Evolutionary conservation across 1,284 basidiomycete species (phyloP).

Genomic region (Ceratobasidium papillatum): DNA sequence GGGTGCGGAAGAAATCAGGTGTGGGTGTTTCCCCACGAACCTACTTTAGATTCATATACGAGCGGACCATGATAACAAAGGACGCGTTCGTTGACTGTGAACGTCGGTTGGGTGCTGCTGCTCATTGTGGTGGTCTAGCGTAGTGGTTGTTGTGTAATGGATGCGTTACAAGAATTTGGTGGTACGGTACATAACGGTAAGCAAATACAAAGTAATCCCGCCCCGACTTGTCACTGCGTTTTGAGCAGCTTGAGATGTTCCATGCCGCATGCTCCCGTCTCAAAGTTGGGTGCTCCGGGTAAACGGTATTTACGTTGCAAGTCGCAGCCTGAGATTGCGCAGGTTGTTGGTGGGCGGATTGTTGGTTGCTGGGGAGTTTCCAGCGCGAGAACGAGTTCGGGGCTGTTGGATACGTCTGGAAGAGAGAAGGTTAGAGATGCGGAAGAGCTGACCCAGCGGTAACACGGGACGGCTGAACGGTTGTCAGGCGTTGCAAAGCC

Average conservation of each 20-base stretch:
- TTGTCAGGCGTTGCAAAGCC: background rate
- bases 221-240: constrained; percentile 37
- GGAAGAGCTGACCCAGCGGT: constrained; percentile 43
- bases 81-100: constrained; percentile 75
- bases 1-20: background rate
- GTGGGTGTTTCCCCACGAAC: constrained; percentile 43
- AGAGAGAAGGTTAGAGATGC: constrained; percentile 19
- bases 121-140: constrained; percentile 22
- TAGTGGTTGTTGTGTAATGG: constrained; percentile 40
- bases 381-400: constrained; percentile 45
- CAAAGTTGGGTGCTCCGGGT: constrained; percentile 55
- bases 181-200: constrained; percentile 24
- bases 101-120: constrained; percentile 47
- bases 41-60: constrained; percentile 90
- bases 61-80: constrained; percentile 95
- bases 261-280: constrained; percentile 64
- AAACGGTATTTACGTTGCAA: constrained; percentile 62
- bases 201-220: constrained; percentile 37
- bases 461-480: constrained; percentile 35
- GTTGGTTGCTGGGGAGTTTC: constrained; percentile 47
- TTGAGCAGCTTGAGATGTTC: constrained; percentile 53
- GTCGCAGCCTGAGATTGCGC: constrained; percentile 61
- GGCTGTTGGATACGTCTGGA: background rate
- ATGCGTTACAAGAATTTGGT: constrained; percentile 36
- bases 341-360: constrained; percentile 48